Evolutionary conservation across 352 stramenopile species (phyloP).

Genomic region (Phytopythium boreale): DNA sequence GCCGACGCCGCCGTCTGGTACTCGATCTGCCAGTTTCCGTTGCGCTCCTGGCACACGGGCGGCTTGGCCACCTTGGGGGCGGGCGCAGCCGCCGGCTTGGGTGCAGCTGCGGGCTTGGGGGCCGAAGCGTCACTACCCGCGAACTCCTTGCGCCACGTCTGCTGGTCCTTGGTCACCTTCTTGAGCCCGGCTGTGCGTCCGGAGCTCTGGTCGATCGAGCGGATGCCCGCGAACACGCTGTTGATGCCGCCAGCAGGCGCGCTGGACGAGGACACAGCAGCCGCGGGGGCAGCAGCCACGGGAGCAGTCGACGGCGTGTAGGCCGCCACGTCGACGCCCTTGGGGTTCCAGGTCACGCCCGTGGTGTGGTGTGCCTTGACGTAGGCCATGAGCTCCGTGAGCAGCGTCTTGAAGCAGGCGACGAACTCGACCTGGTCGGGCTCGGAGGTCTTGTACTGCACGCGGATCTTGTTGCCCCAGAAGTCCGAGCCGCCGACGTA

Average conservation of each 20-base stretch:
- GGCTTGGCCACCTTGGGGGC: slow-evolving; percentile 38
- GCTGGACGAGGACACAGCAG: slow-evolving; percentile 16
- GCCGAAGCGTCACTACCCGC: slow-evolving; percentile 45
- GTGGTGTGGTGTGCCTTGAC: slow-evolving; percentile 95
- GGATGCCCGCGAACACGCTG: slow-evolving; percentile 88
- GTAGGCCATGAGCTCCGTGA: slow-evolving; percentile 91
- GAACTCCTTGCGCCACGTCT: slow-evolving; percentile 97
- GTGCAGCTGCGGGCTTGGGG: slow-evolving; percentile 15
- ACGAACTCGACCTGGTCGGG: slow-evolving; percentile 93
- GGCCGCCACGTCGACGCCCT: slow-evolving; percentile 47
- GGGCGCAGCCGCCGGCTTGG: slow-evolving; percentile 18
- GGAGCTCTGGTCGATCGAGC: slow-evolving; percentile 86
- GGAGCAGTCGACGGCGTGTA: slow-evolving; percentile 33
- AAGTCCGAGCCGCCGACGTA: slow-evolving; percentile 95
- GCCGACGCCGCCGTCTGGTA: slow-evolving; percentile 82
- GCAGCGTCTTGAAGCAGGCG: slow-evolving; percentile 90
- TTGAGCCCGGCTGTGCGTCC: slow-evolving; percentile 92
- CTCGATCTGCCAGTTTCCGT: slow-evolving; percentile 97
- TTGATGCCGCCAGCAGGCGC: slow-evolving; percentile 53
- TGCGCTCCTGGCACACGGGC: slow-evolving; percentile 82
- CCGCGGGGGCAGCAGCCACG: slow-evolving; percentile 24
- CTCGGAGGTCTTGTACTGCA: slow-evolving; percentile 94
- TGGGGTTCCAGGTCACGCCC: slow-evolving; percentile 94
- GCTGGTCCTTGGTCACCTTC: slow-evolving; percentile 96
- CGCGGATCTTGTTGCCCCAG: slow-evolving; percentile 97